These are phyloP conservation scores for Anthracocystis panici-leucophaei DNA, from an alignment of 1,284 basidiomycete genomes.

Conservation along the genomic window DNA sequence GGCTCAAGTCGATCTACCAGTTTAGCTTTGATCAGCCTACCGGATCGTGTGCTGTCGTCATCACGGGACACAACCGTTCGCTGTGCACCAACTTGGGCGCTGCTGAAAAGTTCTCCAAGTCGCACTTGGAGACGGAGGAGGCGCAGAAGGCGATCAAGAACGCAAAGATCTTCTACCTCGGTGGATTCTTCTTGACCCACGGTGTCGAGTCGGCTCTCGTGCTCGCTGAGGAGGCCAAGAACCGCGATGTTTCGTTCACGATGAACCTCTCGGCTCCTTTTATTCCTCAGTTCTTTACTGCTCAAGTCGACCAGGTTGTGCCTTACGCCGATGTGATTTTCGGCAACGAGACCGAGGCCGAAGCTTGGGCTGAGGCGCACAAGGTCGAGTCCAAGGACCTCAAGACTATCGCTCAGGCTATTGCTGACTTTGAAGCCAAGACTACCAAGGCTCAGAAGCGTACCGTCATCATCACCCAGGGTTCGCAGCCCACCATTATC, in stretches of 20 bases:
- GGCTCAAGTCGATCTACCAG: conserved; percentile 88
- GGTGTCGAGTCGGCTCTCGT: conserved; percentile 81
- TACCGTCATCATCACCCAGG: conserved; percentile 91
- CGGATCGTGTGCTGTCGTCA: conserved; percentile 94
- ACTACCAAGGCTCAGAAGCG: conserved; percentile 74
- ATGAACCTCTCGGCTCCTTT: conserved; percentile 98
- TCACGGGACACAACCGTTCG: conserved; percentile 94
- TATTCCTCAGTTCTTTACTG: conserved; percentile 93
- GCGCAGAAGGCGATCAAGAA: conserved; percentile 82
- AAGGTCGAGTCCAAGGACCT: conserved; percentile 63
- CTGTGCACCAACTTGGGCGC: conserved; percentile 89
- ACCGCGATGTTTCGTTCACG: conserved; percentile 76
- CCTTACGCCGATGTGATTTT: conserved; percentile 67
- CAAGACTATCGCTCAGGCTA: conserved; percentile 63
- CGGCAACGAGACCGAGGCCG: conserved; percentile 94
- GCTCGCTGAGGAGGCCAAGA: conserved; percentile 84
- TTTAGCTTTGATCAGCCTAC: conserved; percentile 88
- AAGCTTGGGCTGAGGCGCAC: conserved; percentile 80
- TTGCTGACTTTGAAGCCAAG: conserved; percentile 59
- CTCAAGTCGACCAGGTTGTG: conserved; percentile 68
- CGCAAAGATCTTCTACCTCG: conserved; percentile 92
- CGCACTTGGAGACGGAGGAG: conserved; percentile 82
- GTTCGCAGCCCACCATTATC: conserved; percentile 83
- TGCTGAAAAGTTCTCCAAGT: conserved; percentile 87
- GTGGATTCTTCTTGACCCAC: conserved; percentile 97